Evolutionary conservation across 257 asterid genomes (phyloP).

Genomic region (Solanum okadae): DNA sequence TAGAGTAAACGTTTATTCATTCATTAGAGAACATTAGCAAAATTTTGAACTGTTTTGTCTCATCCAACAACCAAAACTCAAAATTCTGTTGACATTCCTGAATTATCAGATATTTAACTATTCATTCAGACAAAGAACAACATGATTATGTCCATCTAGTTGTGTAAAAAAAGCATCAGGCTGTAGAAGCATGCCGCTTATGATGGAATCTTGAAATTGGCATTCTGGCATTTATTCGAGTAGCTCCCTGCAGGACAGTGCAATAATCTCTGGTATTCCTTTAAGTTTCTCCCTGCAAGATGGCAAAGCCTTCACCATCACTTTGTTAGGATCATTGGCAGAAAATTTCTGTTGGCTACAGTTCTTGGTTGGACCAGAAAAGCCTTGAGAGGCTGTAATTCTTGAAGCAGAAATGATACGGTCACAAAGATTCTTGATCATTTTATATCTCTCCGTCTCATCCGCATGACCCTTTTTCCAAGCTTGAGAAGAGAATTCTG

Average conservation of each 20-base stretch:
- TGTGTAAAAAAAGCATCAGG: background rate
- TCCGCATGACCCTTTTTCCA: conserved; percentile 55
- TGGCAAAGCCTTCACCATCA: conserved; percentile 28
- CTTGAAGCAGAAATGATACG: conserved; percentile 62
- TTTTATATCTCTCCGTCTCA: conserved; percentile 64
- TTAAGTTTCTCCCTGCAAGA: conserved; percentile 22
- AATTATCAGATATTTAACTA: background rate
- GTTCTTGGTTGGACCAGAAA: conserved; percentile 21
- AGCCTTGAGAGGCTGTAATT: conserved; percentile 35
- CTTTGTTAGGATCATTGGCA: conserved; percentile 31
- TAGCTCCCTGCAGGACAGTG: conserved; percentile 11
- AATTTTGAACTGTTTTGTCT: conserved; percentile 36
- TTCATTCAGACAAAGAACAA: background rate
- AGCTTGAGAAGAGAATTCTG: conserved; percentile 39
- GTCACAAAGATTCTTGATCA: conserved; percentile 77
- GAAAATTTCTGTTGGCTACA: conserved; percentile 22
- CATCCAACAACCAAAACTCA: conserved; percentile 19
- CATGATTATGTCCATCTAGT: background rate
- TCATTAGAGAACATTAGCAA: conserved; percentile 14
- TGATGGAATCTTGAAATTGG: background rate
- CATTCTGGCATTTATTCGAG: conserved; percentile 1
- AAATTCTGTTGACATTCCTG: conserved; percentile 28
- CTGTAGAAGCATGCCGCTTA: conserved; percentile 4
- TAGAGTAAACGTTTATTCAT: background rate
- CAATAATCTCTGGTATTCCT: background rate